These are phyloP conservation scores for Dryas octopetala DNA, from an alignment of 306 rosid species.

Conservation along the genomic window DNA sequence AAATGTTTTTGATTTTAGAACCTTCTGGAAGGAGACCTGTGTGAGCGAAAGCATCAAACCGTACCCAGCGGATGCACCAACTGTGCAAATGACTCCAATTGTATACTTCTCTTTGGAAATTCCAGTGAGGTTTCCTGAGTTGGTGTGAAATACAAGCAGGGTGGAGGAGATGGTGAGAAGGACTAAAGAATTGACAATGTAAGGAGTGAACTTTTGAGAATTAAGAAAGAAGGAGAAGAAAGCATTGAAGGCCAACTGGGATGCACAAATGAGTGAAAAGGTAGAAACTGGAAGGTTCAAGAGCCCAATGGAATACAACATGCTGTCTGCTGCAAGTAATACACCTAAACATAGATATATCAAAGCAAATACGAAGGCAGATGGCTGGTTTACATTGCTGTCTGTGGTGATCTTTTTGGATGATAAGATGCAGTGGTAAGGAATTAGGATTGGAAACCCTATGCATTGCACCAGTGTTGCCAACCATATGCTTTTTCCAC, in stretches of 20 bases:
- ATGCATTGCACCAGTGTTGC: conserved; percentile 33
- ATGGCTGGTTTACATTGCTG: conserved; percentile 15
- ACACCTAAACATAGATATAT: conserved; percentile 39
- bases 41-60: conserved; percentile 39
- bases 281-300: conserved; percentile 58
- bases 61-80: too few species aligned
- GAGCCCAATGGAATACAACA: conserved; percentile 41
- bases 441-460: conserved; percentile 46
- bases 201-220: conserved; percentile 50
- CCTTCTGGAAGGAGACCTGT: conserved; percentile 32
- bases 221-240: conserved; percentile 56
- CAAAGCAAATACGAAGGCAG: conserved; percentile 15
- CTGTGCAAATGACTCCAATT: conserved; percentile 44
- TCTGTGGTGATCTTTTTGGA: not conserved
- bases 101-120: conserved; percentile 34
- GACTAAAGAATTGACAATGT: conserved; percentile 44
- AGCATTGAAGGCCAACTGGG: conserved; percentile 55
- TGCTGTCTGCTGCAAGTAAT: conserved; percentile 32
- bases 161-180: conserved; percentile 50
- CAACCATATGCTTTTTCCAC: conserved; percentile 51
- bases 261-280: conserved; percentile 45
- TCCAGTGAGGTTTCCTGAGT: conserved; percentile 6
- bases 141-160: conserved; percentile 45
- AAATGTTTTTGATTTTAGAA: conserved; percentile 30
- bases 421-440: conserved; percentile 27